phyloP scores from a whole-genome alignment of 1,284 basidiomycete genomes.

The Puccinia coronata region DNA sequence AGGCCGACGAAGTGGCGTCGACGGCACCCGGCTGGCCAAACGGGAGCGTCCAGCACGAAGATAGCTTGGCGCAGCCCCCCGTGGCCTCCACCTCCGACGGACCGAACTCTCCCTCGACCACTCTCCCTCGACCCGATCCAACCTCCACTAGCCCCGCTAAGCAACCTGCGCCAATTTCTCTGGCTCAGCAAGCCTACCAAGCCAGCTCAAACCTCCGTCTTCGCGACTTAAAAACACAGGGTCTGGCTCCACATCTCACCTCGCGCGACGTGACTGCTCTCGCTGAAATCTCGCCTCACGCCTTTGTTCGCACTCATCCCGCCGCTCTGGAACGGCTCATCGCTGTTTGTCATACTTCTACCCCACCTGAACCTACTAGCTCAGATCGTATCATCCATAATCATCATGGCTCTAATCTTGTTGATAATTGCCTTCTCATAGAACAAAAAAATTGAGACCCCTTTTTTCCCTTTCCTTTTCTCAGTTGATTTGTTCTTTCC shows the following conservation, averaged over 20 bases:
- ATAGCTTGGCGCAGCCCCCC: neutral
- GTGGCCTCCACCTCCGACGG: constrained; percentile 2
- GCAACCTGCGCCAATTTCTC: neutral
- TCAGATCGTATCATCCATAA: neutral
- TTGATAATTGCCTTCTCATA: neutral
- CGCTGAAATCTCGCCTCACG: constrained; percentile 43
- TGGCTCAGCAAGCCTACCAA: constrained; percentile 29
- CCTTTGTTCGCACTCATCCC: constrained; percentile 42
- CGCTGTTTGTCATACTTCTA: neutral
- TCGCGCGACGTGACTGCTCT: constrained; percentile 29
- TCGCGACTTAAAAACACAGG: constrained; percentile 43
- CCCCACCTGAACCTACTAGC: neutral
- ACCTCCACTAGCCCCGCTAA: constrained; percentile 8
- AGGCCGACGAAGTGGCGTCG: neutral
- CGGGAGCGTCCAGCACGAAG: neutral
- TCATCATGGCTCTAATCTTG: neutral
- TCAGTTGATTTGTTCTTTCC: too few species aligned
- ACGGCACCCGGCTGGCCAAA: neutral
- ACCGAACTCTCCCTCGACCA: neutral
- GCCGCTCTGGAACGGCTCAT: constrained; percentile 36
- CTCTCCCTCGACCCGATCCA: neutral
- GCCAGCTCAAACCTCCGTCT: constrained; percentile 28
- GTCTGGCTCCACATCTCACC: constrained; percentile 37
- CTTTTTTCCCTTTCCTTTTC: too few species aligned
- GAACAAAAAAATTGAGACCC: constrained; percentile 16